phyloP scores from a whole-genome alignment of 2,329 filamentous ascomycete species.

The Colletotrichum sp. region DNA sequence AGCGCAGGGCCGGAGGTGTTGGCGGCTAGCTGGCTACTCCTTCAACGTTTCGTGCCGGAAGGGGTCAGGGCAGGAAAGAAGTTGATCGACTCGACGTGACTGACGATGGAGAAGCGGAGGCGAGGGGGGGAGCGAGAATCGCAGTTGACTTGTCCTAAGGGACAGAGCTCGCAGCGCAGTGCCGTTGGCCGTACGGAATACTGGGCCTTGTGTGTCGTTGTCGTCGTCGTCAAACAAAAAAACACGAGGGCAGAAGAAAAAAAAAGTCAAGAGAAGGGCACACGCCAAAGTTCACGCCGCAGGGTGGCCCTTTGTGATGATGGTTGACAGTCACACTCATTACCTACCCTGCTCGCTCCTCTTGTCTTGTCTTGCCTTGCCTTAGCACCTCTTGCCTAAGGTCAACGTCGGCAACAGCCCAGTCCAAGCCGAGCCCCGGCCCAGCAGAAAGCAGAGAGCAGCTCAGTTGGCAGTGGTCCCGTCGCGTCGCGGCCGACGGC shows the following conservation, averaged over 20 bases:
- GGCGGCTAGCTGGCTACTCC: not conserved
- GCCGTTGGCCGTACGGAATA: not conserved
- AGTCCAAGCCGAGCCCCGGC: not conserved
- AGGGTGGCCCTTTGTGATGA: slow-evolving; percentile 22
- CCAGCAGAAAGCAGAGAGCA: not conserved
- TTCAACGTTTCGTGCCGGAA: not conserved
- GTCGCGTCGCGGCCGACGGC: not conserved
- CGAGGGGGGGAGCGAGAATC: not conserved
- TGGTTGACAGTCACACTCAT: slow-evolving; percentile 15
- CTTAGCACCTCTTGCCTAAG: slow-evolving; percentile 5
- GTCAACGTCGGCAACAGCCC: not conserved
- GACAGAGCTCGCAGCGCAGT: slow-evolving; percentile 10
- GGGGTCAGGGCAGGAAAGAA: not conserved
- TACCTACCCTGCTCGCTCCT: not conserved
- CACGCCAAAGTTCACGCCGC: slow-evolving; percentile 17
- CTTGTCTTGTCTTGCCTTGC: not conserved
- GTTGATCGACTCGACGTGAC: not conserved
- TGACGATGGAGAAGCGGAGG: not conserved
- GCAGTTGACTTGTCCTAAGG: not conserved
- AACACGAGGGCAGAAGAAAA: not conserved
- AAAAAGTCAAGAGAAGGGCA: not conserved
- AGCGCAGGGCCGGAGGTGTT: not conserved
- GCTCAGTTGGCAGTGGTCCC: not conserved
- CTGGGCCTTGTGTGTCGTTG: not conserved
- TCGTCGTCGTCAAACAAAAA: slow-evolving; percentile 7